Evolutionary conservation across 768 basidiomycete species (phyloP), one percentile per base, ranked within the genome.

Genomic region (Pholiota microspora): DNA sequence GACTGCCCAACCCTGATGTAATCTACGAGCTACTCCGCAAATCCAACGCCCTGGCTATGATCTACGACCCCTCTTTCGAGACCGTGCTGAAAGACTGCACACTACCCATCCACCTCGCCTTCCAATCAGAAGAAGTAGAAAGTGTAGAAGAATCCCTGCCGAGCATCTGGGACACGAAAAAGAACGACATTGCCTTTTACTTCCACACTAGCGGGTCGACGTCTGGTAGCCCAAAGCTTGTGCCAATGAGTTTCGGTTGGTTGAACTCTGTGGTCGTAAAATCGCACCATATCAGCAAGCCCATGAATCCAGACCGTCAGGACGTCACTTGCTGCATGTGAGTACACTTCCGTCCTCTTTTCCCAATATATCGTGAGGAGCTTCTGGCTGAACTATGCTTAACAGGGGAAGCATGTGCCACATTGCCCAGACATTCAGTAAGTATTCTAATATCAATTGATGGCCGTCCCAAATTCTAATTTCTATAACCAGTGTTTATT

Each of bases 171-270:
- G 59, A 68, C 58, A 44, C 67, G 61, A 51, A 65, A 53, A 66
- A 64, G 24, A 68, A 73, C 55, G 83, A 85, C 49, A 67, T 73
- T 24, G 77, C 78, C 44, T 83, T 90, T 73, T 73, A 89, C 50
- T 91, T 89, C 75, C 89, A 89, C 67, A 90, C 89, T 8, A 86
- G 84, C 55, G 89, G 89, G 13, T 90, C 88, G 34, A 91, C 89
- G 6, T 90, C 88, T n/a, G 89, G 88, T 46, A 86, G 82, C 62
- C 89, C 89, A 0, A 91, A 89, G 64, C 82, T 91, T 24, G 85
- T 92, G 0, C 87, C 82, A 13, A 85, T 85, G 69, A 86, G 71
- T 61, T 83, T 81, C 60, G 77, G 71, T 25, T 91, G 89, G 89
- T 58, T 92, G 25, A 69, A 80, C 56, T 69, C 78, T n/a, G 81